Conservation (phyloP, 768 basidiomycete genomes). For the Chlorophyllum brunneum region DNA sequence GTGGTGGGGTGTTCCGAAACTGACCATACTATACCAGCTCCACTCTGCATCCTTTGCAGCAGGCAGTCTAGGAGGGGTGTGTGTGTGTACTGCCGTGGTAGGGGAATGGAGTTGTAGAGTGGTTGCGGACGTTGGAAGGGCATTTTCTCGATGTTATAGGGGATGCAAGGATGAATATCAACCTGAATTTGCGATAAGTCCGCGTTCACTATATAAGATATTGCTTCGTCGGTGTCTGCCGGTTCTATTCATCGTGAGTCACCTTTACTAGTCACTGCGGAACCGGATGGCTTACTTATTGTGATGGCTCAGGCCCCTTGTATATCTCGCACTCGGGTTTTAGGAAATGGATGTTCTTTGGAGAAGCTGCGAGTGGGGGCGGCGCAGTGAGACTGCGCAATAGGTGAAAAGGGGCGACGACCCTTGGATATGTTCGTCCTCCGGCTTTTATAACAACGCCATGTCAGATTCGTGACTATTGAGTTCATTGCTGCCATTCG, state of each 20-base stretch:
- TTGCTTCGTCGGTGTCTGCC: not conserved
- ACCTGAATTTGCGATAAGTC: too few species aligned
- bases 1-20: slow-evolving; percentile 5
- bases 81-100: not conserved
- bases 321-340: too few species aligned
- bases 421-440: too few species aligned
- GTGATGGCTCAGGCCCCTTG: not conserved
- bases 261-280: slow-evolving; percentile 11
- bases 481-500: too few species aligned
- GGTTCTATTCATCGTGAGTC: not conserved
- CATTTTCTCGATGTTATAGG: too few species aligned
- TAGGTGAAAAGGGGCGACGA: too few species aligned
- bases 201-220: not conserved
- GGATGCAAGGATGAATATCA: not conserved
- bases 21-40: slow-evolving; percentile 1
- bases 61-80: not conserved
- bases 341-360: too few species aligned
- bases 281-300: not conserved
- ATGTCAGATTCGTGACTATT: too few species aligned
- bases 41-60: not conserved
- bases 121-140: not conserved
- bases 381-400: too few species aligned
- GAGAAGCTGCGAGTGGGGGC: not conserved
- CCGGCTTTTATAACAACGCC: too few species aligned
- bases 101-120: not conserved